phyloP scores from a whole-genome alignment of 1,284 basidiomycete genomes.

The Athelia psychrophila region DNA sequence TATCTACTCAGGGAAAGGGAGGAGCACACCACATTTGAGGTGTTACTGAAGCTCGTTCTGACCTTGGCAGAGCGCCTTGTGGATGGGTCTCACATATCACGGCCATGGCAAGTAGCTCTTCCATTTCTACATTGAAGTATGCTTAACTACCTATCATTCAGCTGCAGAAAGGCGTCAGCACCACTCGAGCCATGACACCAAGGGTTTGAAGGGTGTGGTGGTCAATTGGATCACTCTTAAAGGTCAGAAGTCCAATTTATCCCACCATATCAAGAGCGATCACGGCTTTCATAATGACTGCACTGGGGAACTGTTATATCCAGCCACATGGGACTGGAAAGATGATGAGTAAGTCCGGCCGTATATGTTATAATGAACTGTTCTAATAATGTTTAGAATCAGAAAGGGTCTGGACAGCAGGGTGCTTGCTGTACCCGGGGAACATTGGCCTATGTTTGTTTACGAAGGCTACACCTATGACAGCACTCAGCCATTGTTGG shows the following conservation, averaged over 20 bases:
- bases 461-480: slow-evolving; percentile 1
- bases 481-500: neutral
- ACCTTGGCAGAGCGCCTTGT: neutral
- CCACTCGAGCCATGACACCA: neutral
- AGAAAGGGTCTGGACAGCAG: neutral
- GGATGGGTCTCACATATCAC: neutral
- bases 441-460: neutral
- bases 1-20: neutral
- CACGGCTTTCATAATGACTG: neutral
- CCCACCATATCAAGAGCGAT: neutral
- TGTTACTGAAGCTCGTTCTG: neutral
- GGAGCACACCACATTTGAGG: neutral
- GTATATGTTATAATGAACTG: neutral
- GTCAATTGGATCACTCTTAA: neutral
- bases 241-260: neutral
- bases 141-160: neutral
- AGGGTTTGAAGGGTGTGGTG: neutral
- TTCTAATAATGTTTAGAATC: neutral
- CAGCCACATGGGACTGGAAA: neutral
- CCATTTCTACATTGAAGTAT: neutral
- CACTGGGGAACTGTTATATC: neutral
- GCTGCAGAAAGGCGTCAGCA: neutral
- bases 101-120: neutral
- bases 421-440: neutral
- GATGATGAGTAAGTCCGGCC: neutral